Percentiles rank a stretch among this genome's conserved stretches.
Conservation (phyloP, 495 filamentous ascomycete genomes). For the Staphylotrichum longicolle region DNA sequence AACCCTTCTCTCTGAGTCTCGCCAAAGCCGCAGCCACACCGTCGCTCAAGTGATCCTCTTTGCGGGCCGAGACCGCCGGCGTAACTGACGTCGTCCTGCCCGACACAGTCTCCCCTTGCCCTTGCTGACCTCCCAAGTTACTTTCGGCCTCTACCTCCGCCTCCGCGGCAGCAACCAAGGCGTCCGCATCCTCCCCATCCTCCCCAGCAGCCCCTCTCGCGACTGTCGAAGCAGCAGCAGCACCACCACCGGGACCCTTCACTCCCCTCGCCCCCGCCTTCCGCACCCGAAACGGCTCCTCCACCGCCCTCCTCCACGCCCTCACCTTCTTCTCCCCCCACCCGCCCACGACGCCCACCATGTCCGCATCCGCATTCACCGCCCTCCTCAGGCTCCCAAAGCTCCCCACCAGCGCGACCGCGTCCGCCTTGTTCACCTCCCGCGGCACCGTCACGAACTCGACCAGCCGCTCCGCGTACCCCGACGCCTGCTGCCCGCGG, state of each 20-base stretch:
- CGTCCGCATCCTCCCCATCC: conserved; percentile 47
- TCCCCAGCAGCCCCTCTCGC: conserved; percentile 26
- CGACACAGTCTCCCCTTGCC: neutral
- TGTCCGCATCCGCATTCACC: conserved; percentile 82
- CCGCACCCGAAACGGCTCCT: conserved; percentile 77
- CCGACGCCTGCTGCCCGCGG: conserved; percentile 72
- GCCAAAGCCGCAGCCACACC: conserved; percentile 55
- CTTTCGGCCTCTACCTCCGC: conserved; percentile 34
- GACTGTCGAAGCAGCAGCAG: neutral
- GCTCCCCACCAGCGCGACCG: conserved; percentile 76
- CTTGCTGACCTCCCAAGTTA: conserved; percentile 18
- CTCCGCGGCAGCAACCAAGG: conserved; percentile 47
- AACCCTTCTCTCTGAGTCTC: conserved; percentile 47
- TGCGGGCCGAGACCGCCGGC: conserved; percentile 13
- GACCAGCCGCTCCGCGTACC: conserved; percentile 83
- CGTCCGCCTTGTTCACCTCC: conserved; percentile 91
- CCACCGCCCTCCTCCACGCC: conserved; percentile 73
- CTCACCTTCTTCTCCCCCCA: conserved; percentile 96
- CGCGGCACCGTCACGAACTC: conserved; percentile 90
- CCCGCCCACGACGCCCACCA: conserved; percentile 74
- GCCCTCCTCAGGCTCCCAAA: conserved; percentile 87
- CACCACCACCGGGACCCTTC: neutral
- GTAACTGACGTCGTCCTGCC: neutral
- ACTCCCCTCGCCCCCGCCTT: conserved; percentile 54
- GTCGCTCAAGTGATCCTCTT: conserved; percentile 46